These are phyloP conservation scores for Scheffersomyces quercinus DNA, from an alignment of 1,139 yeast genomes.

Conservation along the genomic window DNA sequence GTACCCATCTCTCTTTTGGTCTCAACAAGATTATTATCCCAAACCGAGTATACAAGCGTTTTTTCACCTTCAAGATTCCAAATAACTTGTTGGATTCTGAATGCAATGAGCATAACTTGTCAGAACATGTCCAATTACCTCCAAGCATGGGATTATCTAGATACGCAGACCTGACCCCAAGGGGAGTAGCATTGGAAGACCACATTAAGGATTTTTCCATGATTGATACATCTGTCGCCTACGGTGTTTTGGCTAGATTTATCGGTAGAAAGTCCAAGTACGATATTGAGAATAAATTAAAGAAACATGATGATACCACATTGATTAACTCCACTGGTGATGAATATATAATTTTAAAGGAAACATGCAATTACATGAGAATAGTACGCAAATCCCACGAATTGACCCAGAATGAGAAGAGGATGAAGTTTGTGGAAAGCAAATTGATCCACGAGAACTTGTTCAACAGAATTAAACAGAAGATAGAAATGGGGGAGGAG, in stretches of 20 bases:
- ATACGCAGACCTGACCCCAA: neutral
- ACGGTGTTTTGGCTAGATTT: conserved; percentile 22
- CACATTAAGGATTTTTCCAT: conserved; percentile 18
- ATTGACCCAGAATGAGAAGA: conserved; percentile 7
- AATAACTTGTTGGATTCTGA: conserved; percentile 20
- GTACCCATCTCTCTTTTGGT: conserved; percentile 17
- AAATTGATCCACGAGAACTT: conserved; percentile 29
- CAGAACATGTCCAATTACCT: conserved; percentile 20
- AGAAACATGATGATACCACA: conserved; percentile 19
- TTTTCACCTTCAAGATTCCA: conserved; percentile 26
- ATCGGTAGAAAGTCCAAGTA: conserved; percentile 25
- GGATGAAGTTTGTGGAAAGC: conserved; percentile 16
- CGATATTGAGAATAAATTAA: conserved; percentile 15
- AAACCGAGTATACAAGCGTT: conserved; percentile 11
- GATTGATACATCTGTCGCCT: conserved; percentile 13
- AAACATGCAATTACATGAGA: conserved; percentile 27
- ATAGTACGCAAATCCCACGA: conserved; percentile 26
- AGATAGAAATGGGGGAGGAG: conserved; percentile 23
- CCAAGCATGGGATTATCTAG: conserved; percentile 19
- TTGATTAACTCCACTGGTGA: conserved; percentile 41
- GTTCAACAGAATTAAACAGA: conserved; percentile 27
- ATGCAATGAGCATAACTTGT: conserved; percentile 19
- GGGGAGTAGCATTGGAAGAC: conserved; percentile 1
- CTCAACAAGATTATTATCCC: conserved; percentile 8
- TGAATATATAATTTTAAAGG: conserved; percentile 43